A percentile compares a stretch with the other conserved stretches of the same genome.
phyloP scores from a whole-genome alignment of 1,284 basidiomycete genomes.

The Singerocomus rubriflavus region DNA sequence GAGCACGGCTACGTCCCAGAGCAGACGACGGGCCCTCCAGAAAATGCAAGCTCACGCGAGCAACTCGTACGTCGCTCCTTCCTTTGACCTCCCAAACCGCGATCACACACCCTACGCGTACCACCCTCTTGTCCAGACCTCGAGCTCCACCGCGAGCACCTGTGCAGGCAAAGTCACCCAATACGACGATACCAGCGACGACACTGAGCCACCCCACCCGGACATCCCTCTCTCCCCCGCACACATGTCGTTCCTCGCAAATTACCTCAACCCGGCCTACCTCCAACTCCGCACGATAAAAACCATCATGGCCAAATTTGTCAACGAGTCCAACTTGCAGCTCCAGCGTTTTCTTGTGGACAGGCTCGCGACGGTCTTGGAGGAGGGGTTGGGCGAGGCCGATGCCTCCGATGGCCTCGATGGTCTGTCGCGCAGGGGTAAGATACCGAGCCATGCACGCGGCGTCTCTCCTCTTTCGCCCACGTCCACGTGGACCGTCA shows the following conservation, averaged over 20 bases:
- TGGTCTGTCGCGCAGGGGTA: slow-evolving; percentile 40
- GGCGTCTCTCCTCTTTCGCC: slow-evolving; percentile 45
- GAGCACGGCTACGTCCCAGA: slow-evolving; percentile 82
- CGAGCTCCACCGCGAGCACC: slow-evolving; percentile 46
- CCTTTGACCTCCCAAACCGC: neutral
- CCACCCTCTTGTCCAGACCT: slow-evolving; percentile 40
- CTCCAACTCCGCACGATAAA: slow-evolving; percentile 80
- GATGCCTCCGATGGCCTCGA: slow-evolving; percentile 73
- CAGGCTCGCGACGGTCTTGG: slow-evolving; percentile 65
- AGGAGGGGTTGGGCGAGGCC: slow-evolving; percentile 58
- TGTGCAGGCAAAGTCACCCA: slow-evolving; percentile 46
- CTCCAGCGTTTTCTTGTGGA: slow-evolving; percentile 82
- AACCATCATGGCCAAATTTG: slow-evolving; percentile 79
- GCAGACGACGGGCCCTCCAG: slow-evolving; percentile 36
- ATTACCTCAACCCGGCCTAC: slow-evolving; percentile 90
- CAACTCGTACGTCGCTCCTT: slow-evolving; percentile 59
- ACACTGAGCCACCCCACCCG: slow-evolving; percentile 46
- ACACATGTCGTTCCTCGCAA: slow-evolving; percentile 67
- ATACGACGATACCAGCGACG: slow-evolving; percentile 43
- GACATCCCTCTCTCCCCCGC: slow-evolving; percentile 54
- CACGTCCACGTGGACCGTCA: slow-evolving; percentile 65
- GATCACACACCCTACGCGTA: neutral
- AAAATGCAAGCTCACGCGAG: slow-evolving; percentile 64
- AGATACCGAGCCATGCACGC: slow-evolving; percentile 63
- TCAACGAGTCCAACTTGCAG: slow-evolving; percentile 86